These are phyloP conservation scores for Fraxinus xanthoxyloides DNA, from an alignment of 305 asterid species.

Conservation along the genomic window DNA sequence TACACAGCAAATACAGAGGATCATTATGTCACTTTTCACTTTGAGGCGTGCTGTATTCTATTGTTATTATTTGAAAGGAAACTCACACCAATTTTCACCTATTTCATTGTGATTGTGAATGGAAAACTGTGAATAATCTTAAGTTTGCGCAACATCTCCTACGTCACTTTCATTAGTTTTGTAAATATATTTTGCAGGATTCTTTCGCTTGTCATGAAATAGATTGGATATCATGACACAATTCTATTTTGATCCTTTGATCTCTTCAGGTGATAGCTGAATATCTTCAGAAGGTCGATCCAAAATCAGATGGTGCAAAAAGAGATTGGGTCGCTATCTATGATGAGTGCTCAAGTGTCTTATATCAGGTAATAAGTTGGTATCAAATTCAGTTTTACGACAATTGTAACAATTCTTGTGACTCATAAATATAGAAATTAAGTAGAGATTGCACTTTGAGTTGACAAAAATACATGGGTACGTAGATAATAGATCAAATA, in stretches of 20 bases:
- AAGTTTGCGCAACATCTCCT: neutral
- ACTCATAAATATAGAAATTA: neutral
- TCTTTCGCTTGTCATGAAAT: neutral
- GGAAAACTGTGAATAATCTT: neutral
- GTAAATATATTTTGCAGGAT: neutral
- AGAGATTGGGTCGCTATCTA: conserved; percentile 98
- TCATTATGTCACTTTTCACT: neutral
- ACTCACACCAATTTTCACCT: neutral
- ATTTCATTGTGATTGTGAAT: neutral
- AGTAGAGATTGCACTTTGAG: neutral
- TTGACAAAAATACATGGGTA: neutral
- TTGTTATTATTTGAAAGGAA: neutral
- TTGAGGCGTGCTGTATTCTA: neutral
- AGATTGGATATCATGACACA: neutral
- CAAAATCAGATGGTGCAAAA: conserved; percentile 98
- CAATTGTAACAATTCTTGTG: neutral
- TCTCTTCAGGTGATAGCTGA: conserved; percentile 87
- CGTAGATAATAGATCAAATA: neutral
- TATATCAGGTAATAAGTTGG: conserved; percentile 60
- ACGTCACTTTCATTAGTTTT: neutral
- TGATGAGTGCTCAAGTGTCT: conserved; percentile 91
- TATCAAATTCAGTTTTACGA: neutral
- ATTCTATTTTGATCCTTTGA: conserved; percentile 17
- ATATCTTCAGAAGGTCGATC: conserved; percentile 91
- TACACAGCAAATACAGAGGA: neutral